These are phyloP conservation scores for Colletotrichum musicola DNA, from an alignment of 2,329 filamentous ascomycete species.

Conservation along the genomic window DNA sequence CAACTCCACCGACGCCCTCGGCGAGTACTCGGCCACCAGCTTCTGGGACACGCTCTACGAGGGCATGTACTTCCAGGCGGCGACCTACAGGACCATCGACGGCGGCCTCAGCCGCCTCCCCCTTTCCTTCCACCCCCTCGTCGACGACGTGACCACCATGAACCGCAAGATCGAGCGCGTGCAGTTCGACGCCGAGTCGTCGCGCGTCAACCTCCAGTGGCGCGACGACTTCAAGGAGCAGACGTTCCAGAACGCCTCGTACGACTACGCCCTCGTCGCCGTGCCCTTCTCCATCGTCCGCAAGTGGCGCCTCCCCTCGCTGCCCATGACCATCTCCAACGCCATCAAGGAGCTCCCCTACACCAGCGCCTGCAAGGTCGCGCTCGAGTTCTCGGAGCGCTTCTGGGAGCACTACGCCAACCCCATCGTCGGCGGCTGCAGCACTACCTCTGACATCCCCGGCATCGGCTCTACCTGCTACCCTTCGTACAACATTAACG, in stretches of 20 bases:
- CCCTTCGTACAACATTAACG: conserved; percentile 75
- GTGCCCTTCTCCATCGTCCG: conserved; percentile 75
- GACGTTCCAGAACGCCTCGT: conserved; percentile 61
- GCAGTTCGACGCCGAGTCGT: conserved; percentile 60
- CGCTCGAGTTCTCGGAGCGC: conserved; percentile 76
- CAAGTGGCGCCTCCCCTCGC: conserved; percentile 68
- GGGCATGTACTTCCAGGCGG: conserved; percentile 69
- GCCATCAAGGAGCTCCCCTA: conserved; percentile 63
- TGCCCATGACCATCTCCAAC: conserved; percentile 57
- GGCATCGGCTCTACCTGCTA: conserved; percentile 75
- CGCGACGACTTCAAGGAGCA: conserved; percentile 56
- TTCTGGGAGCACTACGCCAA: conserved; percentile 66
- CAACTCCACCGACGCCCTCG: conserved; percentile 64
- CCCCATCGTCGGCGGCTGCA: conserved; percentile 75
- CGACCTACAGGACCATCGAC: conserved; percentile 75
- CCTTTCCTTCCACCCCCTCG: conserved; percentile 71
- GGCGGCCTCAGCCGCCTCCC: conserved; percentile 68
- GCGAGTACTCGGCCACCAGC: conserved; percentile 49
- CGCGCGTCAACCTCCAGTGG: conserved; percentile 71
- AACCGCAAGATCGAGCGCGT: conserved; percentile 69
- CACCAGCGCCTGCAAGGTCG: conserved; percentile 66
- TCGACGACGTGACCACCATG: conserved; percentile 68
- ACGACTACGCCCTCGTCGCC: conserved; percentile 76
- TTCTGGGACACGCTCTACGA: conserved; percentile 68
- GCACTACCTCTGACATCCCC: conserved; percentile 67